Evolutionary conservation across 2,329 filamentous ascomycete genomes (phyloP).

Genomic region (Cadophora sp.): DNA sequence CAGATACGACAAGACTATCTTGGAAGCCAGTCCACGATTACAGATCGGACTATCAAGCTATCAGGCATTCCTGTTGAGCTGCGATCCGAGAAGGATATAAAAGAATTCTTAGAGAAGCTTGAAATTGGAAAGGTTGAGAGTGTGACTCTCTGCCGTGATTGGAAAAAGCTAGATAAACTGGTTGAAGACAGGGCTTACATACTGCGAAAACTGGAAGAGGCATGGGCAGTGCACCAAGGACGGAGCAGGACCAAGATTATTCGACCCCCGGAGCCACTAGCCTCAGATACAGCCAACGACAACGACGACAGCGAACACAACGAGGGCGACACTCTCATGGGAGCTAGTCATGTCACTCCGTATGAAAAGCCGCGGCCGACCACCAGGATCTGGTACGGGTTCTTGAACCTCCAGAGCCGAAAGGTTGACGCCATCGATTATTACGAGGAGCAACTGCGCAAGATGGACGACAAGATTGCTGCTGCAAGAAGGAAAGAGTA

Average conservation of each 20-base stretch:
- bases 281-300: slow-evolving; percentile 42
- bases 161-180: slow-evolving; percentile 80
- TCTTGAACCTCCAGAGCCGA: slow-evolving; percentile 72
- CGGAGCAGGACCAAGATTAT: slow-evolving; percentile 55
- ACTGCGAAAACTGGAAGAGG: slow-evolving; percentile 78
- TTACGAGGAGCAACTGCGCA: slow-evolving; percentile 84
- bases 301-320: slow-evolving; percentile 53
- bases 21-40: slow-evolving; percentile 92
- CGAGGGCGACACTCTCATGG: slow-evolving; percentile 66
- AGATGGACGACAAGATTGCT: slow-evolving; percentile 77
- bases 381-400: slow-evolving; percentile 79
- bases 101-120: slow-evolving; percentile 84
- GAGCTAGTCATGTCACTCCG: slow-evolving; percentile 47
- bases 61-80: slow-evolving; percentile 85
- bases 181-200: slow-evolving; percentile 70
- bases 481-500: slow-evolving; percentile 78
- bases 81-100: slow-evolving; percentile 82
- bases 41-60: slow-evolving; percentile 89
- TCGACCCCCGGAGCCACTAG: slow-evolving; percentile 47
- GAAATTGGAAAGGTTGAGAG: slow-evolving; percentile 89
- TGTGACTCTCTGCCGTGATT: slow-evolving; percentile 86
- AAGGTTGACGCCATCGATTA: slow-evolving; percentile 92
- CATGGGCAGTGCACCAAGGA: slow-evolving; percentile 80
- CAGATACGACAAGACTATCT: slow-evolving; percentile 88
- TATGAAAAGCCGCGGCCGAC: slow-evolving; percentile 65